phyloP scores from a whole-genome alignment of 2,329 filamentous ascomycete genomes.

The Pseudogymnoascus sp. region DNA sequence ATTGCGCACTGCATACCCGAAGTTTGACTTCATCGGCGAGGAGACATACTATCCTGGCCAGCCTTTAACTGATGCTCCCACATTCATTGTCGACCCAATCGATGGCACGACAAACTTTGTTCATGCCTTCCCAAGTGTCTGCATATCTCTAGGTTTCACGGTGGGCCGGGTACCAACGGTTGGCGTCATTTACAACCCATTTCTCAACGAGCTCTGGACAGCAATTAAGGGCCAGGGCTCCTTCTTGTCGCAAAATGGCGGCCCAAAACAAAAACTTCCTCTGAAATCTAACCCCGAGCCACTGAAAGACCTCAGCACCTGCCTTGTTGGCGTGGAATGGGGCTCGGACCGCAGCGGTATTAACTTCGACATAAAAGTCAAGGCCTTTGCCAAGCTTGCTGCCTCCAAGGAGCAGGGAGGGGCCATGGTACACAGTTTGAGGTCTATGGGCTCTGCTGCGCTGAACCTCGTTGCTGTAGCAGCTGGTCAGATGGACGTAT shows the following conservation, averaged over 20 bases:
- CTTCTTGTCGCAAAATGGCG: constrained; percentile 39
- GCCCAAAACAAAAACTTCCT: constrained; percentile 37
- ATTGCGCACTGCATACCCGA: constrained; percentile 46
- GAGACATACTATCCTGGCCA: constrained; percentile 66
- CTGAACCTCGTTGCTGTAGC: constrained; percentile 69
- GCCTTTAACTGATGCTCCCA: constrained; percentile 56
- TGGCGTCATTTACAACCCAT: constrained; percentile 76
- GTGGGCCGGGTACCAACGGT: constrained; percentile 54
- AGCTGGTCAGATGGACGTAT: constrained; percentile 61
- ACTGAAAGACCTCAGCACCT: constrained; percentile 51
- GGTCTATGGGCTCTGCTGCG: constrained; percentile 65
- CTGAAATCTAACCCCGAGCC: constrained; percentile 44
- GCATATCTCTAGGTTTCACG: constrained; percentile 68
- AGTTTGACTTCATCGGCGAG: constrained; percentile 62
- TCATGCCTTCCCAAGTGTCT: constrained; percentile 66
- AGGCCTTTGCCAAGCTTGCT: constrained; percentile 56
- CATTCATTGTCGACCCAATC: constrained; percentile 76
- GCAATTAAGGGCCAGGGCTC: constrained; percentile 62
- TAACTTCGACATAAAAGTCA: constrained; percentile 63
- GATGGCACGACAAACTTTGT: constrained; percentile 80
- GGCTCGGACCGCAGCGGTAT: constrained; percentile 58
- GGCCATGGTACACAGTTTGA: constrained; percentile 67
- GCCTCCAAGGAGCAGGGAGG: constrained; percentile 53
- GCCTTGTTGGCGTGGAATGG: constrained; percentile 67
- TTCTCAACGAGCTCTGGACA: constrained; percentile 60